Base-by-base conservation (phyloP, 2,329 filamentous ascomycete genomes). In the Talaromyces sp. region DNA sequence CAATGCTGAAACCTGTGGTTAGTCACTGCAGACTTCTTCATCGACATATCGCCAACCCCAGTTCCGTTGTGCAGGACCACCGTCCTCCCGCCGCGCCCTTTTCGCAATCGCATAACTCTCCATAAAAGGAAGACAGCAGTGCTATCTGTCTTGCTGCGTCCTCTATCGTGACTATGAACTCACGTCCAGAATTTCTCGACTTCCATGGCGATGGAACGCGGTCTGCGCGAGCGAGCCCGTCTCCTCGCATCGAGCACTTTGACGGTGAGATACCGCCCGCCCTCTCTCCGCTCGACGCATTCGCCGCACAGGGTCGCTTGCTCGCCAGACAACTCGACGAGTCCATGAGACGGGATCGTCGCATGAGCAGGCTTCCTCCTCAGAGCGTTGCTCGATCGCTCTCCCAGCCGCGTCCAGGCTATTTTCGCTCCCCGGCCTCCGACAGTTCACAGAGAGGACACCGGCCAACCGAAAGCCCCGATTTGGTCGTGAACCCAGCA, bases 271-370 rank as follows among this genome's bases (percentile, higher is more conserved):
- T 76, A 1, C 93, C 95, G 22, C 95, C 95, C 5, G 90, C 95
- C 58, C 83, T 98, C 61, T 98, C 95, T 8, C 95, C 95, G 11
- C 84, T 99, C 66, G 95, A 99, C 82, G 93, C 93, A 55, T 96
- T 99, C 73, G 93, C 93, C 25, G 84, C 93, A 64, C 93, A 98
- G 72, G 96, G 93, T 69, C 88, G 93, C 62, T 80, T 96, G 68
- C 84, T 99, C 57, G 92, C 92, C 44, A 90, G 87, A 77, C 90
- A 96, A 76, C 85, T 99, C 64, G 89, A 96, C 74, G 88, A 95
- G 67, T 88, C 85, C 65, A 84, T 86, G 70, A 87, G 85, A 71
- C 84, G 85, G 64, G 92, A 91, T 56, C 86, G 88, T 66, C 86
- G 93, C 62, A 85, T 97, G 77, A 97, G 93, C 77, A 85, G 93